These are phyloP conservation scores for Agaricus blazei DNA, from an alignment of 768 basidiomycete species.

Conservation along the genomic window DNA sequence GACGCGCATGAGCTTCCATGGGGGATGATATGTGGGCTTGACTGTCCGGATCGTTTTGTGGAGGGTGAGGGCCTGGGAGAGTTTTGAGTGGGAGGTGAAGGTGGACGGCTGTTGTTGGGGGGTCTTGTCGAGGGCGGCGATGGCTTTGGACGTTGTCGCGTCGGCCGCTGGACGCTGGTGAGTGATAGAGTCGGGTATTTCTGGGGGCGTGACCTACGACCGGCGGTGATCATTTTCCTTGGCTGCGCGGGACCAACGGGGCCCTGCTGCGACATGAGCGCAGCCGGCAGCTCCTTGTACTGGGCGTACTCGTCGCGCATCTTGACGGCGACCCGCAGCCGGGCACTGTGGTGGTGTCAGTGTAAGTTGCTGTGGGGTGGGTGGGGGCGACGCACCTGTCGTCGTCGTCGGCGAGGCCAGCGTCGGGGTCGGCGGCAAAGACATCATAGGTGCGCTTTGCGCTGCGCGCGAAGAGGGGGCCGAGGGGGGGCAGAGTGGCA, in stretches of 20 bases:
- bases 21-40: conserved; percentile 93
- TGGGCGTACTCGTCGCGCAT: conserved; percentile 88
- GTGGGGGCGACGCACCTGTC: conserved; percentile 45
- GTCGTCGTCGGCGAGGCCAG: conserved; percentile 60
- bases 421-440: conserved; percentile 63
- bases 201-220: conserved; percentile 32
- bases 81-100: conserved; percentile 54
- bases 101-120: conserved; percentile 66
- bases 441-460: conserved; percentile 72
- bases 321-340: conserved; percentile 75
- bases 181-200: neutral
- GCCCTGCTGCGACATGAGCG: conserved; percentile 76
- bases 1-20: conserved; percentile 94
- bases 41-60: conserved; percentile 93
- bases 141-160: conserved; percentile 57
- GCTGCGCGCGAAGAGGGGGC: conserved; percentile 54
- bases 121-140: conserved; percentile 71
- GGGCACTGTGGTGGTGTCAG: conserved; percentile 38
- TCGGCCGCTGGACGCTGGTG: conserved; percentile 29
- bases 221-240: conserved; percentile 69
- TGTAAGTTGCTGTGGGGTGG: neutral
- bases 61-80: conserved; percentile 86
- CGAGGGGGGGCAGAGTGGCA: conserved; percentile 57
- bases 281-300: conserved; percentile 77
- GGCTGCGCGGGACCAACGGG: conserved; percentile 69